Percentiles rank a stretch among this genome's conserved stretches.
phyloP scores from a whole-genome alignment of 2,329 filamentous ascomycete genomes.

The Parafenestella ontariensis region DNA sequence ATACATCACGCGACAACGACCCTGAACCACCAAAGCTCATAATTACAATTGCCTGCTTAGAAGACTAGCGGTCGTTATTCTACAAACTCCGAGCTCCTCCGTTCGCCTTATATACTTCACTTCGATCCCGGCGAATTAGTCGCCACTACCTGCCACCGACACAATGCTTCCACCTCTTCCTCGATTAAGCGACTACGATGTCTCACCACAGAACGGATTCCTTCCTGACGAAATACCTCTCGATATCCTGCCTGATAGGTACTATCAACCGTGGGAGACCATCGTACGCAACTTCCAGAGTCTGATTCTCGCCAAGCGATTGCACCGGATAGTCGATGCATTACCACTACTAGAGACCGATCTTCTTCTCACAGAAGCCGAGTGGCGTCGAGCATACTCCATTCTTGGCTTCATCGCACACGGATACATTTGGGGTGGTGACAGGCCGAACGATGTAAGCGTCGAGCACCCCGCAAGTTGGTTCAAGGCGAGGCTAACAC shows the following conservation, averaged over 20 bases:
- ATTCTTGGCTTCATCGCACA: slow-evolving; percentile 82
- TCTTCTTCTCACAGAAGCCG: slow-evolving; percentile 79
- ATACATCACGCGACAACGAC: slow-evolving; percentile 10
- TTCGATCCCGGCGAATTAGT: background rate
- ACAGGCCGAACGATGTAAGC: slow-evolving; percentile 72
- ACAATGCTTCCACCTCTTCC: slow-evolving; percentile 54
- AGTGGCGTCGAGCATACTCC: slow-evolving; percentile 90
- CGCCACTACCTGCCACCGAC: slow-evolving; percentile 1
- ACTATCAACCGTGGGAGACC: slow-evolving; percentile 95
- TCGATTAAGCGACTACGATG: slow-evolving; percentile 75
- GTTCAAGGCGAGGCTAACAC: slow-evolving; percentile 22
- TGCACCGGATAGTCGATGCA: slow-evolving; percentile 79
- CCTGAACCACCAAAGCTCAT: background rate
- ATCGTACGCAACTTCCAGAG: slow-evolving; percentile 85
- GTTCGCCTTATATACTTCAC: background rate
- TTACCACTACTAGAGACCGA: slow-evolving; percentile 85
- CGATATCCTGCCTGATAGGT: slow-evolving; percentile 80
- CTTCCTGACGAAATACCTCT: slow-evolving; percentile 82
- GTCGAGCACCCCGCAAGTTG: slow-evolving; percentile 1
- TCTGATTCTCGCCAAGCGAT: slow-evolving; percentile 81
- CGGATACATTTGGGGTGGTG: slow-evolving; percentile 88
- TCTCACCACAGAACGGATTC: slow-evolving; percentile 83
- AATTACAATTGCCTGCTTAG: background rate
- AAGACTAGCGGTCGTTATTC: background rate
- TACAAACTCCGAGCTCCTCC: background rate